Conservation (phyloP, 495 filamentous ascomycete species). For the Penicilliopsis zonata region DNA sequence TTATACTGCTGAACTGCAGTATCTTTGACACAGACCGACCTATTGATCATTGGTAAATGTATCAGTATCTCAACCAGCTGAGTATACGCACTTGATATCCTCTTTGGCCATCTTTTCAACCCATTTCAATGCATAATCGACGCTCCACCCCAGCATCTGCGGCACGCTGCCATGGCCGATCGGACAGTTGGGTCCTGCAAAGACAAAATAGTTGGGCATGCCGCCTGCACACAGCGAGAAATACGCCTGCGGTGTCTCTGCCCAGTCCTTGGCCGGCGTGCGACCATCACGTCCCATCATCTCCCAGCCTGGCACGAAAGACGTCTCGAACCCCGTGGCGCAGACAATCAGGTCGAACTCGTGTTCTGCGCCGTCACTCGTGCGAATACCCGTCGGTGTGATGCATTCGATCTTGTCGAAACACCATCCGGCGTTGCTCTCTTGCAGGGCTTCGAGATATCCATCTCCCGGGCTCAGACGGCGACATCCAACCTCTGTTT, state of each 20-base stretch:
- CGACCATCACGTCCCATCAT: constrained; percentile 19
- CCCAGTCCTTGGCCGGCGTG: constrained; percentile 11
- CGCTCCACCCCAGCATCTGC: constrained; percentile 32
- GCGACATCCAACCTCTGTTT: constrained; percentile 35
- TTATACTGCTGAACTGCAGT: constrained; percentile 18
- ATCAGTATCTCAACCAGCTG: too few relatives aligned
- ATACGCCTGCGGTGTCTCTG: constrained; percentile 19
- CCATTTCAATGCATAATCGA: constrained; percentile 31
- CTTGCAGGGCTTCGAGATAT: constrained; percentile 25
- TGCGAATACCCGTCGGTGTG: constrained; percentile 17
- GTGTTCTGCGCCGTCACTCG: constrained; percentile 17
- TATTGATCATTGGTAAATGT: too few relatives aligned
- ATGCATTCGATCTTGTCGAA: constrained; percentile 12
- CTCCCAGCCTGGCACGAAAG: constrained; percentile 20
- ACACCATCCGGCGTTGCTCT: constrained; percentile 8
- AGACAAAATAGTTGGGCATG: constrained; percentile 37
- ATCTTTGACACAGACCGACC: neutral
- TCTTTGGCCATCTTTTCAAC: constrained; percentile 28
- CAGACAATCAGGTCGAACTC: constrained; percentile 37
- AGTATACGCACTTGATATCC: constrained; percentile 24
- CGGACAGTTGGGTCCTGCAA: constrained; percentile 43
- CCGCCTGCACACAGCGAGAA: constrained; percentile 21
- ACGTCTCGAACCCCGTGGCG: constrained; percentile 35
- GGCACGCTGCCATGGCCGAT: constrained; percentile 42
- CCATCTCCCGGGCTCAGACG: constrained; percentile 33